Evolutionary conservation across 2,329 filamentous ascomycete species (phyloP).

Genomic region (Fusarium penzigii): DNA sequence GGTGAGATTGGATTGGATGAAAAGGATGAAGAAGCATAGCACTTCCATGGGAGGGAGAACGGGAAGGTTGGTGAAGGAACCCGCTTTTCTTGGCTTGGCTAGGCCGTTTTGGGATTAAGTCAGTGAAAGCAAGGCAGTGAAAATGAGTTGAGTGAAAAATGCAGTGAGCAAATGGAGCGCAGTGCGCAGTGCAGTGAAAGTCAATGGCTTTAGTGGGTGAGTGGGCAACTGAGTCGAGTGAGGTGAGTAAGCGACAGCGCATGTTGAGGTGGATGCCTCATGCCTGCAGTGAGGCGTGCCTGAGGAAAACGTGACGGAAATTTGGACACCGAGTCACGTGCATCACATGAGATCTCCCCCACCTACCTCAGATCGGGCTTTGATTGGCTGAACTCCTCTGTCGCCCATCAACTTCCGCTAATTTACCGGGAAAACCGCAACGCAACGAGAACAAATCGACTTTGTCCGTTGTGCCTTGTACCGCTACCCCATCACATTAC

Average conservation of each 20-base stretch:
- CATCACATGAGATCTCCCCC: not conserved
- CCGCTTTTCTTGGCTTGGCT: not conserved
- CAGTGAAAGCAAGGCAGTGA: not conserved
- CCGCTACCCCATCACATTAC: conserved; percentile 18
- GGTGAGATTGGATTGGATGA: conserved; percentile 15
- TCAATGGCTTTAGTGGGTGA: no score
- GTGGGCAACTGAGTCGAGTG: no score
- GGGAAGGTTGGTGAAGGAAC: not conserved
- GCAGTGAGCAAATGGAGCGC: no score
- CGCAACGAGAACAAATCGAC: conserved; percentile 40
- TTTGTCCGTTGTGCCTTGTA: conserved; percentile 21
- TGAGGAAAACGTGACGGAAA: not conserved
- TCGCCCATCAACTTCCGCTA: conserved; percentile 25
- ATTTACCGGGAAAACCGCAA: conserved; percentile 46
- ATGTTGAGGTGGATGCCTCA: not conserved
- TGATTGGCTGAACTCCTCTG: not conserved
- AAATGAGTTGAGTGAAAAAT: not conserved
- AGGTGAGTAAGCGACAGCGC: no score
- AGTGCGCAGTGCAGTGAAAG: no score
- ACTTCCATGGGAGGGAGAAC: not conserved
- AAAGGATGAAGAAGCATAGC: conserved; percentile 5
- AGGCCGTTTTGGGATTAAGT: not conserved
- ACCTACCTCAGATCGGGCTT: not conserved
- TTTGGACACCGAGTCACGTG: not conserved
- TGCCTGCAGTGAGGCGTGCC: not conserved